Base-by-base conservation (phyloP, 176 grass and related monocot species). In the Neostapfia colusana region DNA sequence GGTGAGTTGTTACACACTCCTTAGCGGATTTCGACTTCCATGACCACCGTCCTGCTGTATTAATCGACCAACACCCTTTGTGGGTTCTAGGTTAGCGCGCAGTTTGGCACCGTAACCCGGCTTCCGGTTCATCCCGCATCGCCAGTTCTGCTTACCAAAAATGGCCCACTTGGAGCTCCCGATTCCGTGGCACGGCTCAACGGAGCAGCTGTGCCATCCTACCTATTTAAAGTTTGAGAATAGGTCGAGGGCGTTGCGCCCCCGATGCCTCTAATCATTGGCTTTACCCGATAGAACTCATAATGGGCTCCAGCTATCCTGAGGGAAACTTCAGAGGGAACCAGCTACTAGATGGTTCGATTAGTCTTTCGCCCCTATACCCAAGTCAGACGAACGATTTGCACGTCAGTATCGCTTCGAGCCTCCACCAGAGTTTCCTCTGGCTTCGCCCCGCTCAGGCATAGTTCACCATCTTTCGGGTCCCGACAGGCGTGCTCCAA, bases 201-300 rank as follows among this genome's bases (percentile, higher is more conserved):
- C 35, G 71, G 3, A 73, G 71, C 70, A 57, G 70, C 36, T 51
- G n/a, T 5, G 35, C 73, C 73, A 10, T 63, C 73, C 67, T 81
- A 81, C 87, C 83, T 89, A 93, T 93, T 93, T 93, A 89, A 93
- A 89, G 90, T 93, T 93, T 93, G 87, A 89, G 87, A 93, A 89
- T 89, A 85, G 84, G 87, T 87, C 81, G 77, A 93, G 81, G 81
- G 81, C 74, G 64, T 89, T 93, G 87, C 78, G 81, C 82, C 91
- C 91, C 78, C 87, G 56, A 93, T 90, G 81, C 87, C 91, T 90
- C 87, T 93, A 93, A 85, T 93, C 87, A 89, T 93, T 89, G 76
- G 87, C 90, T 93, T 89, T 89, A 93, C 87, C 87, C 20, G 76
- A 93, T 84, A 89, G 72, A 93, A 93, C 75, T 92, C 78, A 55